These are phyloP conservation scores for Oryza officinalis DNA, from an alignment of 176 grass and related monocot species.

Conservation along the genomic window DNA sequence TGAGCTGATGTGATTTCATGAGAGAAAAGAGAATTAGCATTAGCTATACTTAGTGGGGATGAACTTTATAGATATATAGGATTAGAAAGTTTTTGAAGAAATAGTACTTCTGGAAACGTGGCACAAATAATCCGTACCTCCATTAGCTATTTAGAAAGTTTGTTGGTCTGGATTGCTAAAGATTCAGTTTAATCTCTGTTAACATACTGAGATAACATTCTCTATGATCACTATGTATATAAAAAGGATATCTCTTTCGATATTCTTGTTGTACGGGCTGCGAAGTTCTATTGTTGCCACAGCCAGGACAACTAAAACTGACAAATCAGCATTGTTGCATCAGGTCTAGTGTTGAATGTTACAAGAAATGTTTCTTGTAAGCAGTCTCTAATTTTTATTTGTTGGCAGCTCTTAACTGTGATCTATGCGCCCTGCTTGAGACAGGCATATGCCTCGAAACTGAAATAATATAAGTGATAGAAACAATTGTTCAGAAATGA, in stretches of 20 bases:
- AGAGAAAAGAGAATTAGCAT: too few species aligned
- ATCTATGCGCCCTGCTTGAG: not conserved
- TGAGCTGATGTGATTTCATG: too few species aligned
- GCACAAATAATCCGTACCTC: too few species aligned
- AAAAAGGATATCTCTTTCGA: not conserved
- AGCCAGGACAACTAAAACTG: not conserved
- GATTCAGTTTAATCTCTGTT: not conserved
- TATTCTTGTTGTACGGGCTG: not conserved
- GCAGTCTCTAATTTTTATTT: not conserved
- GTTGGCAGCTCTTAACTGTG: not conserved
- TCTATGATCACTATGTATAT: not conserved
- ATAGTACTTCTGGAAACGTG: too few species aligned
- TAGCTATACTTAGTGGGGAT: too few species aligned
- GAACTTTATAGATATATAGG: too few species aligned
- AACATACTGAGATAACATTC: not conserved
- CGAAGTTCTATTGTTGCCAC: constrained; percentile 6
- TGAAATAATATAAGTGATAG: not conserved
- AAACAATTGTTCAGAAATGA: not conserved
- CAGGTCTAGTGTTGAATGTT: not conserved
- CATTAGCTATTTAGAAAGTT: too few species aligned
- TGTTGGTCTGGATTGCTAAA: too few species aligned
- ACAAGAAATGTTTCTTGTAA: not conserved
- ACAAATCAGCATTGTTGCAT: not conserved
- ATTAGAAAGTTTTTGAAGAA: too few species aligned
- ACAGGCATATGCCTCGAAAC: not conserved